Evolutionary conservation across 352 stramenopile genomes (phyloP).

Genomic region (Globisporangium camurandrum): DNA sequence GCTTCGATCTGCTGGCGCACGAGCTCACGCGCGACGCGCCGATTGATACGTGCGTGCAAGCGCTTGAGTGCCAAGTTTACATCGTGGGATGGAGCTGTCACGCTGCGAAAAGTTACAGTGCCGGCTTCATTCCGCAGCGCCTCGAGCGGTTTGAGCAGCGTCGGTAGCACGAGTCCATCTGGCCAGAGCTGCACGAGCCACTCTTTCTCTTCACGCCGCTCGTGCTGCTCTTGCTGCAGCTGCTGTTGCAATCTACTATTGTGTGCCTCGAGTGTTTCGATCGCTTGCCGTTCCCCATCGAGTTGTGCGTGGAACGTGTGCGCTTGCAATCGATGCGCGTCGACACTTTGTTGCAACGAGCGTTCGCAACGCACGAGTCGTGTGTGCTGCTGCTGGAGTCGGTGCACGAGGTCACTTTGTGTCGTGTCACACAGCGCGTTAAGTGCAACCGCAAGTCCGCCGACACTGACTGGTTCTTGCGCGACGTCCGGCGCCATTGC

Average conservation of each 20-base stretch:
- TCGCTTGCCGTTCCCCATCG: neutral
- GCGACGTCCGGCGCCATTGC: no score
- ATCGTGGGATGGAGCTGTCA: constrained; percentile 13
- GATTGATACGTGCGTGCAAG: constrained; percentile 31
- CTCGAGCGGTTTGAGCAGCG: constrained; percentile 38
- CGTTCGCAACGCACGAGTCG: constrained; percentile 6
- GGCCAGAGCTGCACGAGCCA: constrained; percentile 66
- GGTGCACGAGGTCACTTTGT: constrained; percentile 8
- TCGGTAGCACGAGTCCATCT: constrained; percentile 40
- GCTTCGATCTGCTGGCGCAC: constrained; percentile 32
- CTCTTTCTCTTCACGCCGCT: constrained; percentile 49
- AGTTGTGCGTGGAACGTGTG: neutral
- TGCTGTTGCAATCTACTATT: constrained; percentile 14
- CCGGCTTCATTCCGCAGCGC: neutral
- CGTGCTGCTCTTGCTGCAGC: constrained; percentile 29
- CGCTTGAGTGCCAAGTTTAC: constrained; percentile 14
- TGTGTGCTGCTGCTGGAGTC: constrained; percentile 4
- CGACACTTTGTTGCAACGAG: neutral
- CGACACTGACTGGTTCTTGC: constrained; percentile 8
- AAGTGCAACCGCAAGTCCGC: constrained; percentile 17
- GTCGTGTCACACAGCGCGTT: constrained; percentile 11
- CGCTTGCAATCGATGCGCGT: neutral
- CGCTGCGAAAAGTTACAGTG: constrained; percentile 8
- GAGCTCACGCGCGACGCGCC: constrained; percentile 27
- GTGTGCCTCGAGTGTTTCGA: constrained; percentile 9